Evolutionary conservation across 2,329 filamentous ascomycete genomes (phyloP).

Genomic region (Hypoxylon sp.): DNA sequence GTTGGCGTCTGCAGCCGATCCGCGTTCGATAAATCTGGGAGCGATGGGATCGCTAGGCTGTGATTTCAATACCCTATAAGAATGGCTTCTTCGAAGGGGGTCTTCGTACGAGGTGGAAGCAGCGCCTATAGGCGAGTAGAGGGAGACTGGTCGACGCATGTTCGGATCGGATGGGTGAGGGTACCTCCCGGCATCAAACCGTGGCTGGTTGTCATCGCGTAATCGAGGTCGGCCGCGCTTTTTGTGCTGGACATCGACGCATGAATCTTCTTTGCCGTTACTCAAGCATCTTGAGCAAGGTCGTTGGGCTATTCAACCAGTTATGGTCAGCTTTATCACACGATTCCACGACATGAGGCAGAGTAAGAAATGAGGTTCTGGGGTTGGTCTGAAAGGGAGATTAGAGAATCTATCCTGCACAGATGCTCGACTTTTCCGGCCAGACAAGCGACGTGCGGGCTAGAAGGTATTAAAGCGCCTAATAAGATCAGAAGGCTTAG

Average conservation of each 20-base stretch:
- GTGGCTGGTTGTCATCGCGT: conserved; percentile 76
- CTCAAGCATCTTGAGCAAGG: conserved; percentile 83
- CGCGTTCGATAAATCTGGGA: conserved; percentile 67
- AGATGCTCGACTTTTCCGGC: background rate
- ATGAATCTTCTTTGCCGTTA: conserved; percentile 85
- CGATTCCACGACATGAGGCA: conserved; percentile 22
- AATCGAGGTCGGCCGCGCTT: conserved; percentile 84
- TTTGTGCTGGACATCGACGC: conserved; percentile 88
- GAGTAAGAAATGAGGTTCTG: conserved; percentile 12
- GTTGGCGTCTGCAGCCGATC: conserved; percentile 64
- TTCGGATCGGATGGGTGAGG: conserved; percentile 62
- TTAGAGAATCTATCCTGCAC: background rate
- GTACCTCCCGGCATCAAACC: conserved; percentile 68
- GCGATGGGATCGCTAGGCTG: conserved; percentile 64
- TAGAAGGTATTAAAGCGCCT: background rate
- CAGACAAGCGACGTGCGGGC: background rate
- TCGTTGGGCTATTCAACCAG: conserved; percentile 71
- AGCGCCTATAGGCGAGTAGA: conserved; percentile 64
- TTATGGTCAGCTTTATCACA: conserved; percentile 54
- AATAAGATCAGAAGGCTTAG: background rate
- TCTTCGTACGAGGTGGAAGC: conserved; percentile 63
- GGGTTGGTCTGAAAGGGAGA: conserved; percentile 3
- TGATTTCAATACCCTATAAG: conserved; percentile 69
- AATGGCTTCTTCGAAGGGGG: conserved; percentile 61
- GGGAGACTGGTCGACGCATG: conserved; percentile 65